Conservation (phyloP, 2,329 filamentous ascomycete species). For the Macroventuria anomochaeta region DNA sequence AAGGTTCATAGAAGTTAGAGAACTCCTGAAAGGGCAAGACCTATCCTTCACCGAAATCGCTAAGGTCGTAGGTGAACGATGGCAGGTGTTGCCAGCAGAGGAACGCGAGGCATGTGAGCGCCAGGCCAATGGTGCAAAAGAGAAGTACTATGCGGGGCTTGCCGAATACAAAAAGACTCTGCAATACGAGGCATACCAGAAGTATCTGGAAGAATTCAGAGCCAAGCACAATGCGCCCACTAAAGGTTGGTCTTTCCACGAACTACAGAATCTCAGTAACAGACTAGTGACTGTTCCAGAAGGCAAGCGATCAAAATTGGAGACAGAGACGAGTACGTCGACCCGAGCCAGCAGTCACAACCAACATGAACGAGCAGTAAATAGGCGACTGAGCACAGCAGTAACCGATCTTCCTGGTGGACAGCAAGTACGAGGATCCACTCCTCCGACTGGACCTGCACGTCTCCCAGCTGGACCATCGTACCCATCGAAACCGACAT, state of each 20-base stretch:
- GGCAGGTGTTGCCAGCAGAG: constrained; percentile 71
- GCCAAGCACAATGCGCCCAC: constrained; percentile 64
- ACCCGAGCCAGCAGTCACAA: constrained; percentile 43
- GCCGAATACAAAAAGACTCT: constrained; percentile 78
- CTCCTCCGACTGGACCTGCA: constrained; percentile 34
- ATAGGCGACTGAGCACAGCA: constrained; percentile 38
- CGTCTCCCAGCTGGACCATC: constrained; percentile 35
- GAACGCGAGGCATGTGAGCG: constrained; percentile 77
- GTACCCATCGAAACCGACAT: constrained; percentile 42
- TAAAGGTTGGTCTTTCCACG: constrained; percentile 38
- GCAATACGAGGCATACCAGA: constrained; percentile 70
- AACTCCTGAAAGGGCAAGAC: constrained; percentile 76
- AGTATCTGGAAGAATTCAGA: constrained; percentile 80
- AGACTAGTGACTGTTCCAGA: constrained; percentile 39
- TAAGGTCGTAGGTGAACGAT: constrained; percentile 80
- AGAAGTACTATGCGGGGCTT: constrained; percentile 76
- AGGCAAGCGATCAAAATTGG: constrained; percentile 54
- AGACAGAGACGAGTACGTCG: constrained; percentile 47
- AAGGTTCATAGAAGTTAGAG: constrained; percentile 68
- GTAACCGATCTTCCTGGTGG: constrained; percentile 29
- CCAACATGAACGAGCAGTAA: constrained; percentile 32
- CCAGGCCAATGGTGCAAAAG: constrained; percentile 75
- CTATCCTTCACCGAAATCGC: constrained; percentile 84
- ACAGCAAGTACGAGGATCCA: constrained; percentile 35
- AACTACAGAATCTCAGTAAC: constrained; percentile 1